phyloP scores from a whole-genome alignment of 345 rosid species.

The Salix udensis region DNA sequence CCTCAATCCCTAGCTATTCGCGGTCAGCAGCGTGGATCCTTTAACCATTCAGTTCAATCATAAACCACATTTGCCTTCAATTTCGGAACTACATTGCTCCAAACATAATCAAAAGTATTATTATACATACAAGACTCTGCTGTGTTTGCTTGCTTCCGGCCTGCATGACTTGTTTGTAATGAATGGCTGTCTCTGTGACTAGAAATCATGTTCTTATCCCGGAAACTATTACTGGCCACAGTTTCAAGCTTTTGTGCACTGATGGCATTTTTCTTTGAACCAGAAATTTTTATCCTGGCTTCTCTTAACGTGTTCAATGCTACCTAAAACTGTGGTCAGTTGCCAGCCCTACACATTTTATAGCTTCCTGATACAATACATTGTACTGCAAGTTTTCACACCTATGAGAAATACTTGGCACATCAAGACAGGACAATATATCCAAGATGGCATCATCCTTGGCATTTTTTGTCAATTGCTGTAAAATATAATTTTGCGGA shows the following conservation, averaged over 20 bases:
- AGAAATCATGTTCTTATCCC: conserved; percentile 13
- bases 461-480: conserved; percentile 27
- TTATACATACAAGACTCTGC: conserved; percentile 4
- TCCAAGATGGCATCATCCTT: conserved; percentile 27
- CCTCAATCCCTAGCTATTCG: no score
- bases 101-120: neutral
- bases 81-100: no score
- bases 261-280: conserved; percentile 25
- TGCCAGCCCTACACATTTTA: conserved; percentile 30
- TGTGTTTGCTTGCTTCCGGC: conserved; percentile 10
- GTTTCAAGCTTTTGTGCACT: conserved; percentile 18
- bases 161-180: neutral
- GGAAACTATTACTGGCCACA: conserved; percentile 11
- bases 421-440: conserved; percentile 3
- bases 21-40: no score
- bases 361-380: conserved; percentile 30
- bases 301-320: conserved; percentile 26
- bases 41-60: no score
- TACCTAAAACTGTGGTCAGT: conserved; percentile 30
- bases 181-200: conserved; percentile 13
- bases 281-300: conserved; percentile 27
- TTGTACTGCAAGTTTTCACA: conserved; percentile 22
- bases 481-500: conserved; percentile 30
- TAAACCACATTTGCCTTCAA: no score
- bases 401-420: conserved; percentile 12